phyloP scores from a whole-genome alignment of 1,139 yeast genomes.

The Suhomyces guaymorum region DNA sequence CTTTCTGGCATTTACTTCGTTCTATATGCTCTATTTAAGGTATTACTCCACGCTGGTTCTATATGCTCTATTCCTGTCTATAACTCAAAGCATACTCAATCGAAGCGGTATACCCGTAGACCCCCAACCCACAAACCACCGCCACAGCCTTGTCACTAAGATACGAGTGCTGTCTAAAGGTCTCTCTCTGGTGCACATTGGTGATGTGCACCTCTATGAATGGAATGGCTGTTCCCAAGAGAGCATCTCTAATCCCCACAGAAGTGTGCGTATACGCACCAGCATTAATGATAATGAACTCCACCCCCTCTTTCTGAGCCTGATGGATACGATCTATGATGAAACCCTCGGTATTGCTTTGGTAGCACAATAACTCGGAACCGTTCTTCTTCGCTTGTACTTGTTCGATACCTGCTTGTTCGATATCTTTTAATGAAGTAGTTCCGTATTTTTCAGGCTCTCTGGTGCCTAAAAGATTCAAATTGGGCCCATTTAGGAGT shows the following conservation, averaged over 20 bases:
- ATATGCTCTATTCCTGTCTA: too few relatives aligned
- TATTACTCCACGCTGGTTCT: too few relatives aligned
- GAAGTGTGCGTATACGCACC: slow-evolving; percentile 56
- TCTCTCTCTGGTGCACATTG: slow-evolving; percentile 51
- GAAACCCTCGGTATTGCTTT: slow-evolving; percentile 50
- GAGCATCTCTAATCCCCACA: slow-evolving; percentile 51
- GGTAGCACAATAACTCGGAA: slow-evolving; percentile 35
- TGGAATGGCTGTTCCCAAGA: slow-evolving; percentile 49
- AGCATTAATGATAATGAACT: slow-evolving; percentile 47
- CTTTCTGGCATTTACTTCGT: too few relatives aligned
- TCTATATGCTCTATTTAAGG: too few relatives aligned
- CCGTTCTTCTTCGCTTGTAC: slow-evolving; percentile 36
- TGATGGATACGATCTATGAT: slow-evolving; percentile 48
- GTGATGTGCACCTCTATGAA: slow-evolving; percentile 52
- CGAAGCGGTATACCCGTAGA: slow-evolving; percentile 51
- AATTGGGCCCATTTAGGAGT: slow-evolving; percentile 50
- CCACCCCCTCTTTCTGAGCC: slow-evolving; percentile 43
- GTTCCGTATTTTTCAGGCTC: slow-evolving; percentile 54
- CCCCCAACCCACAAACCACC: slow-evolving; percentile 50
- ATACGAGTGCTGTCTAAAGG: slow-evolving; percentile 51
- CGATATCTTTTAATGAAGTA: slow-evolving; percentile 43
- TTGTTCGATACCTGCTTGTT: slow-evolving; percentile 40
- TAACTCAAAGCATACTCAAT: slow-evolving; percentile 48
- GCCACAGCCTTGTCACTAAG: slow-evolving; percentile 51
- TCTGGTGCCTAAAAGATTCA: slow-evolving; percentile 48